Evolutionary conservation across 2,329 filamentous ascomycete genomes (phyloP), one percentile per base, ranked within the genome.

Genomic region (Cylindrodendrum hubeiense): DNA sequence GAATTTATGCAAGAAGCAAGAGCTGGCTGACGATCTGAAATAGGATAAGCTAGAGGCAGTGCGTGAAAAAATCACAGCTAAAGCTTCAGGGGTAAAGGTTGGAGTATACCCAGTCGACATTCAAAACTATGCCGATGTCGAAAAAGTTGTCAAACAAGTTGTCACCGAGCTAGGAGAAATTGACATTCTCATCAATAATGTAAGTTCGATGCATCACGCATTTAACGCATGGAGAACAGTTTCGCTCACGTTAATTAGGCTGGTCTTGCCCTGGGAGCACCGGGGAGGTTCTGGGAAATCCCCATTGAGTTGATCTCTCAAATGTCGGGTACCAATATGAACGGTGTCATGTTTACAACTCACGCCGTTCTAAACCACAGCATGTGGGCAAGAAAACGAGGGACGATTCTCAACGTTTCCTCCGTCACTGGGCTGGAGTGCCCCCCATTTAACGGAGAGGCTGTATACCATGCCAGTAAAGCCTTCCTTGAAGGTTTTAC

Each of bases 351-450:
- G 52, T 68, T 57, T 15, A 55, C 43, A 4, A 68, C 47, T 3
- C 53, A 84, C 82, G 72, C 80, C 81, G 81, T 75, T 0, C 33
- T 68, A 0, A 67, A 56, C 13, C 49, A 41, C 2, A 55, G 60
- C 2, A 68, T 68, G 60, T 55, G 61, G 47, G 17, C 34, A 6
- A 28, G 61, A 1, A 67, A 60, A n/a, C 44, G 34, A 17, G 65
- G 65, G 4, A 60, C 58, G 0, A 68, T 67, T 4, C 22, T 68
- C 5, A 68, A 65, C 4, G 33, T 68, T 2, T 55, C 61, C 0
- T 67, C 66, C 0, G 43, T 60, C 2, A 68, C 64, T 4, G 66
- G 54, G 2, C 24, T 67, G 0, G 64, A 68, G 13, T 47, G 39
- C 3, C 64, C 66, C 2, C 66, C 66, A 0, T 68, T 67, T 1